A percentile compares a stretch with the other conserved stretches of the same genome.
phyloP scores from a whole-genome alignment of 768 basidiomycete species.

The Calocybe indica region DNA sequence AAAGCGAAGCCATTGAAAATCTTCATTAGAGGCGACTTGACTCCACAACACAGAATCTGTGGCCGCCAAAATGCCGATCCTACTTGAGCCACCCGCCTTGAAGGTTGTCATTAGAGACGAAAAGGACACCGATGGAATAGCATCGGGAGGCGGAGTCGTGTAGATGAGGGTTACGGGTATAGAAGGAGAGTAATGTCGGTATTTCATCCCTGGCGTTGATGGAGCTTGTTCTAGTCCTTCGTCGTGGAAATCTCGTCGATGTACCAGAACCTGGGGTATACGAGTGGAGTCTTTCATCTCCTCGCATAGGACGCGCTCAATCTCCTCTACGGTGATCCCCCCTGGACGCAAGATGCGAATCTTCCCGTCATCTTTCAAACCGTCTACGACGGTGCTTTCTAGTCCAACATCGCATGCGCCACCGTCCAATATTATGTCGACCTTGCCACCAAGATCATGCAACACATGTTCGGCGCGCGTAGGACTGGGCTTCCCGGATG shows the following conservation, averaged over 20 bases:
- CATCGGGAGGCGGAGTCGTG: constrained; percentile 24
- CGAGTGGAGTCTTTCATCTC: constrained; percentile 22
- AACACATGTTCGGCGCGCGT: constrained; percentile 84
- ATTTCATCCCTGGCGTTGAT: constrained; percentile 99
- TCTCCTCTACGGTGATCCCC: constrained; percentile 86
- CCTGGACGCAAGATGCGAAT: constrained; percentile 87
- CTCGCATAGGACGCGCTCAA: constrained; percentile 53
- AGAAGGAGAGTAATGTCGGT: constrained; percentile 91
- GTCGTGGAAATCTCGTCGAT: constrained; percentile 72
- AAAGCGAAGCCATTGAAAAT: constrained; percentile 53
- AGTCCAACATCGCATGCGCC: constrained; percentile 85
- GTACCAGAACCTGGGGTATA: constrained; percentile 66
- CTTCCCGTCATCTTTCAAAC: constrained; percentile 65
- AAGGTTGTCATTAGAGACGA: constrained; percentile 39
- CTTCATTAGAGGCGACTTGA: constrained; percentile 20
- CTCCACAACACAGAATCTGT: constrained; percentile 47
- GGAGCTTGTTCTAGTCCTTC: constrained; percentile 69
- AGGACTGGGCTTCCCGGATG: constrained; percentile 90
- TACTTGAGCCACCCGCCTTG: constrained; percentile 24
- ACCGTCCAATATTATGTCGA: constrained; percentile 85
- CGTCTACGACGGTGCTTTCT: constrained; percentile 95
- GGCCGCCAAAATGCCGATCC: constrained; percentile 66
- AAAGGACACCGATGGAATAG: constrained; percentile 21
- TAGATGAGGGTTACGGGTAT: constrained; percentile 78
- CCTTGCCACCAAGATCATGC: constrained; percentile 69